These are phyloP conservation scores for Mayamaea pseudoterrestris DNA, from an alignment of 108 stramenopile species.

Conservation along the genomic window DNA sequence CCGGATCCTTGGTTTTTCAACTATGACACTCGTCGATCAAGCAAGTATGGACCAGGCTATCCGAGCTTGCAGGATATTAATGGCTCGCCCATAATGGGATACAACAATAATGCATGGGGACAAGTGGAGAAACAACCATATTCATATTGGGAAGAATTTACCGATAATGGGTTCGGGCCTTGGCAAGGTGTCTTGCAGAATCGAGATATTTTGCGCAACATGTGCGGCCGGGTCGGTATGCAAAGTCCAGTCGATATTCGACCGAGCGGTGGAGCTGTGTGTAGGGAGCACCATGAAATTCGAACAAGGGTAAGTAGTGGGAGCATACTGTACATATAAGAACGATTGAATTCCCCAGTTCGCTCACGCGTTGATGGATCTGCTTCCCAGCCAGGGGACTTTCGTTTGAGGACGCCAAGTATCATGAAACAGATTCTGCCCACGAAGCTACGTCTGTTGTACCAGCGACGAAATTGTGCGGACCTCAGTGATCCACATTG, in stretches of 20 bases:
- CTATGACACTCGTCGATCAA: conserved; percentile 15
- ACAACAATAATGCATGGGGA: conserved; percentile 35
- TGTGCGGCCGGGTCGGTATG: conserved; percentile 28
- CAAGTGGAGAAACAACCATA: conserved; percentile 2
- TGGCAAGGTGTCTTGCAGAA: conserved; percentile 22
- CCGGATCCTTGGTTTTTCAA: conserved; percentile 33
- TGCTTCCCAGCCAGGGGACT: conserved; percentile 23
- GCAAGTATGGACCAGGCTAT: conserved; percentile 37
- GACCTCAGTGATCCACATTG: conserved; percentile 14
- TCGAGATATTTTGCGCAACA: conserved; percentile 8
- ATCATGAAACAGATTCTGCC: conserved; percentile 15
- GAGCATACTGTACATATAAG: neutral
- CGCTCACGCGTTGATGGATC: neutral
- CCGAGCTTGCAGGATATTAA: conserved; percentile 2
- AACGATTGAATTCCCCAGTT: neutral
- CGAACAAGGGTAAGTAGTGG: conserved; percentile 14
- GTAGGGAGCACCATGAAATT: conserved; percentile 44
- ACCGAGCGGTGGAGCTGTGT: conserved; percentile 21
- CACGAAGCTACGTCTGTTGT: conserved; percentile 31
- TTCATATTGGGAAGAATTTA: conserved; percentile 41
- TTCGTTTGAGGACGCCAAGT: conserved; percentile 6
- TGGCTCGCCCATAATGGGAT: conserved; percentile 7
- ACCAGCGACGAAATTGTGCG: conserved; percentile 24
- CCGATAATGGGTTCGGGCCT: conserved; percentile 22
- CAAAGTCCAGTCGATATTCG: conserved; percentile 76